Evolutionary conservation across 2,329 filamentous ascomycete genomes (phyloP).

Genomic region (Epicoccum nigrum): DNA sequence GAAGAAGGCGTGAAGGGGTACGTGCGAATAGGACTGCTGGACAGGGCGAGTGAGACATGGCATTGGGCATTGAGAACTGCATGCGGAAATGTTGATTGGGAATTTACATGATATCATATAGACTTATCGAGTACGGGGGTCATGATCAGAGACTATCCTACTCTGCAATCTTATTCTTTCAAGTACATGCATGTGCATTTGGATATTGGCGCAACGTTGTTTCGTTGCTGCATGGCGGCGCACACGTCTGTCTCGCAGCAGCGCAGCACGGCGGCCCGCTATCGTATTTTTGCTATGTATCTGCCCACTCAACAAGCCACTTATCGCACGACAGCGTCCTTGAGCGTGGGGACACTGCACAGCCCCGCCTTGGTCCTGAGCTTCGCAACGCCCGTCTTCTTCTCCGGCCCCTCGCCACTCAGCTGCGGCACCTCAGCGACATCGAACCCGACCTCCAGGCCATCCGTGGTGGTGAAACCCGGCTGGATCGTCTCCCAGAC

Average conservation of each 20-base stretch:
- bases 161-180: too few relatives aligned
- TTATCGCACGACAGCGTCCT: slow-evolving; percentile 82
- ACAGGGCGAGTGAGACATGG: neutral
- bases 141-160: too few relatives aligned
- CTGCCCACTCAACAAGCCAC: neutral
- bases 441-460: slow-evolving; percentile 85
- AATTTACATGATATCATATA: slow-evolving; percentile 4
- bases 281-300: neutral
- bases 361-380: slow-evolving; percentile 80
- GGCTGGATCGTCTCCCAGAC: slow-evolving; percentile 97
- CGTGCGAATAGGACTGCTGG: too few relatives aligned
- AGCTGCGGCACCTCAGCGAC: slow-evolving; percentile 76
- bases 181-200: too few relatives aligned
- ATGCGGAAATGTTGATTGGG: neutral
- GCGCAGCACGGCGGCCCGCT: neutral
- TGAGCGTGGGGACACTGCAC: slow-evolving; percentile 83
- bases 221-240: neutral
- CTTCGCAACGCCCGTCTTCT: slow-evolving; percentile 61
- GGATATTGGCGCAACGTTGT: neutral
- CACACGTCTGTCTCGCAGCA: neutral
- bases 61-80: neutral
- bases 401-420: slow-evolving; percentile 68
- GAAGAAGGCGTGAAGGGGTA: slow-evolving; percentile 28
- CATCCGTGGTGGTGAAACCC: slow-evolving; percentile 87
- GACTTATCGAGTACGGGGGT: neutral